Evolutionary conservation across 495 filamentous ascomycete species (phyloP), one percentile per base, ranked within the genome.

Genomic region (Pseudevernia furfuracea): DNA sequence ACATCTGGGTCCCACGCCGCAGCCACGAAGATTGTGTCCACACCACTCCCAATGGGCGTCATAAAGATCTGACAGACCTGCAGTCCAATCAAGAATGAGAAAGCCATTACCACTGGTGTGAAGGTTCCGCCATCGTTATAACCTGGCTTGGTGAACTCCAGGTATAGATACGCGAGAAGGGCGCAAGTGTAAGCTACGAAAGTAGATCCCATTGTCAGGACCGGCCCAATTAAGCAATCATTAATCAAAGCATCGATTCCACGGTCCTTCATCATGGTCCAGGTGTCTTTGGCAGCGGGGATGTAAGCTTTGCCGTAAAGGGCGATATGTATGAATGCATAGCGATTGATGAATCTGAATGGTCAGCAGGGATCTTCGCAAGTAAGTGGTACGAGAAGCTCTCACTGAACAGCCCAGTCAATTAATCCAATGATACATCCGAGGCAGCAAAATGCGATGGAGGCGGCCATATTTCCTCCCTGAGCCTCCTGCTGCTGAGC

Each of bases 241-340:
- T 93, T 92, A 67, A 95, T 81, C 9, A 96, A 81, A 11, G 89
- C 90, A 69, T 96, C 91, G 62, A 97, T 85, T 36, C 93, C 93
- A 41, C 92, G 89, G 71, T 95, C 85, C 69, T 89, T 91, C 80
- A 96, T 90, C 87, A 96, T 90, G 7, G 68, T 84, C 89, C 89
- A 94, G 1, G 90, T 96, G 69, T 91, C 89, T 72, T 93, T 96
- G 5, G 91, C 92, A 4, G 91, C 85, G 7, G 85, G 81, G 61
- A 96, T 81, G 71, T 96, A 97, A 1, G 87, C 74, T 70, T 94
- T 92, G 32, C 92, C 92, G 71, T 96, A 96, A 2, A 96, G 78
- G 0, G 93, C 91, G 70, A 97, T 96, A 73, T 96, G 87, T 25
- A 86, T 90, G 75, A 96, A 96, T 0, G 91, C 92, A 68, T 96